phyloP scores from a whole-genome alignment of 1,284 basidiomycete species.

The Irpex lacteus region DNA sequence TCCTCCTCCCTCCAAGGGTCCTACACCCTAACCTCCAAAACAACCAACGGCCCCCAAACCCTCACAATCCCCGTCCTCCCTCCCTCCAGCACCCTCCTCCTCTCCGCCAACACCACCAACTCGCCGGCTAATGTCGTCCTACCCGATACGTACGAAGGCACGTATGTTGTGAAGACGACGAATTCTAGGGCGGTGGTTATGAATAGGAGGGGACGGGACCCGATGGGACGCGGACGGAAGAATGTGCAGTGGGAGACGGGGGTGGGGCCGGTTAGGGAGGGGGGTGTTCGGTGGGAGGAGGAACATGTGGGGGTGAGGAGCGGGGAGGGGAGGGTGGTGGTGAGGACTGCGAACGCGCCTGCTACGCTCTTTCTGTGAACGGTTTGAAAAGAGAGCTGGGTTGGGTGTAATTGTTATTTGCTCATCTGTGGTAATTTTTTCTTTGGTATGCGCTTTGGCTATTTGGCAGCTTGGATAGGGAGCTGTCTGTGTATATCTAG shows the following conservation, averaged over 20 bases:
- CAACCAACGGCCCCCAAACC: conserved; percentile 24
- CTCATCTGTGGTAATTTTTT: not conserved
- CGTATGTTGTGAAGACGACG: conserved; percentile 24
- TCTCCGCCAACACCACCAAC: conserved; percentile 33
- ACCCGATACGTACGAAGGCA: conserved; percentile 42
- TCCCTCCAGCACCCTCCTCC: conserved; percentile 32
- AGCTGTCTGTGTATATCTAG: not conserved
- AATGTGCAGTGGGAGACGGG: conserved; percentile 1
- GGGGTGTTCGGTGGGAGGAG: conserved; percentile 14
- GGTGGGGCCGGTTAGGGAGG: conserved; percentile 3
- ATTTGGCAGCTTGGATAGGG: not conserved
- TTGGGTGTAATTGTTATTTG: not conserved
- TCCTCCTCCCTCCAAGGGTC: conserved; percentile 23
- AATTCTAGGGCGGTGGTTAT: conserved; percentile 2
- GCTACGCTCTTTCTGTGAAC: conserved; percentile 11
- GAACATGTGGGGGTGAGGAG: not conserved
- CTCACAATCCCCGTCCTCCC: conserved; percentile 35
- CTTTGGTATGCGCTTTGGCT: not conserved
- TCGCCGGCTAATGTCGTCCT: conserved; percentile 32
- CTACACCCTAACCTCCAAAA: conserved; percentile 28
- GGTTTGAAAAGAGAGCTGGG: not conserved
- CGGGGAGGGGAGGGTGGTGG: conserved; percentile 8
- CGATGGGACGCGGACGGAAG: conserved; percentile 10
- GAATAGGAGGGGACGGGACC: conserved; percentile 13
- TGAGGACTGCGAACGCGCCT: conserved; percentile 13